Evolutionary conservation across 192 early-diverging fungal species (phyloP).

Genomic region (Coemansia sp.): DNA sequence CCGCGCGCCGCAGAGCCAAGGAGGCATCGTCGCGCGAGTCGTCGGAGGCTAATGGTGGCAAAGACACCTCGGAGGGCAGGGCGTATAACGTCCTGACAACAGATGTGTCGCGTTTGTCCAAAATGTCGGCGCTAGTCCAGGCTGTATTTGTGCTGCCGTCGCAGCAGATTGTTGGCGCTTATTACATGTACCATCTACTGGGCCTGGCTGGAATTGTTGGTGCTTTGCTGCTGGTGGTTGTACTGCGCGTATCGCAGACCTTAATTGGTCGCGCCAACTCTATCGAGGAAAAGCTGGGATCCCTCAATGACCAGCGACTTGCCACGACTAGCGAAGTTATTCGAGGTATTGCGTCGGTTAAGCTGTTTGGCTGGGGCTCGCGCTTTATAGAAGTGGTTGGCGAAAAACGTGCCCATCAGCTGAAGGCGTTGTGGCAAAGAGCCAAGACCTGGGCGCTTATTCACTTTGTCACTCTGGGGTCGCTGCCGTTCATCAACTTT

Average conservation of each 20-base stretch:
- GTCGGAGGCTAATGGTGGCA: constrained; percentile 14
- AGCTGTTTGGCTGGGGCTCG: constrained; percentile 86
- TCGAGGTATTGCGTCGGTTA: constrained; percentile 86
- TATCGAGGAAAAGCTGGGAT: constrained; percentile 60
- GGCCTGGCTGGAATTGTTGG: constrained; percentile 79
- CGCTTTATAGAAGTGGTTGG: constrained; percentile 73
- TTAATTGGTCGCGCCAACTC: constrained; percentile 55
- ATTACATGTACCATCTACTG: constrained; percentile 72
- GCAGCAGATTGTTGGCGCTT: constrained; percentile 66
- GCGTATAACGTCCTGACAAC: constrained; percentile 69
- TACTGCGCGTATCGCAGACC: constrained; percentile 55
- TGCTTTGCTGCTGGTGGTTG: constrained; percentile 64
- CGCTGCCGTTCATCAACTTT: constrained; percentile 61
- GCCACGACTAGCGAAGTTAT: constrained; percentile 77
- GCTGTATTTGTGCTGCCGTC: constrained; percentile 60
- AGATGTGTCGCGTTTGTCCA: constrained; percentile 64
- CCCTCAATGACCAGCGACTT: constrained; percentile 72
- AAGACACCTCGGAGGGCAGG: constrained; percentile 56
- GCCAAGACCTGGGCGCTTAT: constrained; percentile 59
- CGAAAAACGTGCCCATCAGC: constrained; percentile 61
- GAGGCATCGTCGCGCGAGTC: constrained; percentile 39
- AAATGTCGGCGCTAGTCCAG: constrained; percentile 52
- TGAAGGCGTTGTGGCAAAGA: constrained; percentile 54
- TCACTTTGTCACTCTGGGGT: constrained; percentile 62
- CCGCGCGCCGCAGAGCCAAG: constrained; percentile 56